phyloP scores from a whole-genome alignment of 1,284 basidiomycete species.

The Naganishia liquefaciens region DNA sequence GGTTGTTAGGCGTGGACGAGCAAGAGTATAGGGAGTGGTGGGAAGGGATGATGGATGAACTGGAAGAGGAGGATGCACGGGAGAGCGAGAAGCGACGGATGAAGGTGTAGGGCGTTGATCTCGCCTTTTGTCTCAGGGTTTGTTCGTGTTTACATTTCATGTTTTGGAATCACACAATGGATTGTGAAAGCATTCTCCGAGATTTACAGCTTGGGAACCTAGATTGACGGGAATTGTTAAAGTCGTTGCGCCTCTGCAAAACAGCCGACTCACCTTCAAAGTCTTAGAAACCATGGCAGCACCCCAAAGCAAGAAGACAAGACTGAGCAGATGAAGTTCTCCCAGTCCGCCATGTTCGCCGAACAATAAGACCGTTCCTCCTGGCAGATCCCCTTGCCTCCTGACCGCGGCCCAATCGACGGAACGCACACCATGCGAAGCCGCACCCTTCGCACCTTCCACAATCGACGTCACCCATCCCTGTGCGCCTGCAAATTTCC shows the following conservation, averaged over 20 bases:
- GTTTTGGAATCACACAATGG: slow-evolving; percentile 15
- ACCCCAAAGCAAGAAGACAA: slow-evolving; percentile 78
- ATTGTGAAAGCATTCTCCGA: neutral
- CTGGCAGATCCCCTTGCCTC: slow-evolving; percentile 60
- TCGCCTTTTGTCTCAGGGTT: neutral
- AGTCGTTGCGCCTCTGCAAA: neutral
- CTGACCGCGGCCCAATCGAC: slow-evolving; percentile 29
- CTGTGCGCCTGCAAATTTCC: slow-evolving; percentile 74
- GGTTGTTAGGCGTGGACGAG: slow-evolving; percentile 19
- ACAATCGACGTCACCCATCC: slow-evolving; percentile 49
- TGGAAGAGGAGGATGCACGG: slow-evolving; percentile 11
- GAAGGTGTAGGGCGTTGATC: slow-evolving; percentile 5
- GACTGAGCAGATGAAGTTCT: slow-evolving; percentile 73
- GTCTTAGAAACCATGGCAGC: slow-evolving; percentile 96
- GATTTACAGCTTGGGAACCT: slow-evolving; percentile 21
- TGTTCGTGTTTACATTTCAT: slow-evolving; percentile 21
- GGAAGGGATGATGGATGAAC: slow-evolving; percentile 26
- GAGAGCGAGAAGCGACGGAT: slow-evolving; percentile 8
- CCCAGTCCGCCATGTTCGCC: slow-evolving; percentile 69
- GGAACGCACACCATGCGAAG: neutral
- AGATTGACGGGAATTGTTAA: neutral
- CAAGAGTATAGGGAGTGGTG: slow-evolving; percentile 23
- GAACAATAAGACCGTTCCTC: slow-evolving; percentile 71
- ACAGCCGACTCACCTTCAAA: slow-evolving; percentile 60
- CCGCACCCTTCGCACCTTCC: neutral